Conservation (phyloP, 1,284 basidiomycete species). For the Mixia osmundae region DNA sequence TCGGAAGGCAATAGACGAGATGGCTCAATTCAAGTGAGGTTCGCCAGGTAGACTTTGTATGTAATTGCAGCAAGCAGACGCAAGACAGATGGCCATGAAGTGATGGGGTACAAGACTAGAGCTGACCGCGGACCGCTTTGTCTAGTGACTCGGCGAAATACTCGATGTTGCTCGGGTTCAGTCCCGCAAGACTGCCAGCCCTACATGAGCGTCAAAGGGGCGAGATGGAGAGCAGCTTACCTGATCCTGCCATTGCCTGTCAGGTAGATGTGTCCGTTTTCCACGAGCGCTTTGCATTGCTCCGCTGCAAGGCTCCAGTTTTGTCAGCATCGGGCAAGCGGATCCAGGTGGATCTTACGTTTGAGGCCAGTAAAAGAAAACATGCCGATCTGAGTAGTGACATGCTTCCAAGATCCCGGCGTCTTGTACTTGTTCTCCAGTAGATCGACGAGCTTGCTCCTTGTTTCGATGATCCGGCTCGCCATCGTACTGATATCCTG, state of each 20-base stretch:
- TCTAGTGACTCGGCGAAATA: slow-evolving; percentile 56
- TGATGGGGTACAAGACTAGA: too few species aligned
- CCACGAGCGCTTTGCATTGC: slow-evolving; percentile 47
- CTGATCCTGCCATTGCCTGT: slow-evolving; percentile 29
- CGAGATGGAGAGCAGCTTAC: slow-evolving; percentile 1
- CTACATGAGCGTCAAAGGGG: background rate
- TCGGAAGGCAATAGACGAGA: too few species aligned
- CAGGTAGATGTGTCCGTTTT: slow-evolving; percentile 67
- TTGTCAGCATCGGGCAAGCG: background rate
- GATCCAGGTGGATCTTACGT: slow-evolving; percentile 6
- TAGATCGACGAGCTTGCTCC: slow-evolving; percentile 49
- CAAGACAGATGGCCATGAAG: too few species aligned
- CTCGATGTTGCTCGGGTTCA: slow-evolving; percentile 55
- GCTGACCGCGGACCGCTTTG: slow-evolving; percentile 33
- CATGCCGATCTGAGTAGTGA: slow-evolving; percentile 73
- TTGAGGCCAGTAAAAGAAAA: slow-evolving; percentile 26
- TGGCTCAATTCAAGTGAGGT: too few species aligned
- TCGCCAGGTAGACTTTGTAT: too few species aligned
- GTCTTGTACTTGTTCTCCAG: slow-evolving; percentile 67
- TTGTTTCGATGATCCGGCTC: slow-evolving; percentile 69
- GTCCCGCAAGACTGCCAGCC: slow-evolving; percentile 29
- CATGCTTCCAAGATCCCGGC: slow-evolving; percentile 63
- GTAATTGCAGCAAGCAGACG: too few species aligned
- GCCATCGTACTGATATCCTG: slow-evolving; percentile 79
- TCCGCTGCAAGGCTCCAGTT: slow-evolving; percentile 17